phyloP scores from a whole-genome alignment of 441 rosid species.

The Populus hybrid region DNA sequence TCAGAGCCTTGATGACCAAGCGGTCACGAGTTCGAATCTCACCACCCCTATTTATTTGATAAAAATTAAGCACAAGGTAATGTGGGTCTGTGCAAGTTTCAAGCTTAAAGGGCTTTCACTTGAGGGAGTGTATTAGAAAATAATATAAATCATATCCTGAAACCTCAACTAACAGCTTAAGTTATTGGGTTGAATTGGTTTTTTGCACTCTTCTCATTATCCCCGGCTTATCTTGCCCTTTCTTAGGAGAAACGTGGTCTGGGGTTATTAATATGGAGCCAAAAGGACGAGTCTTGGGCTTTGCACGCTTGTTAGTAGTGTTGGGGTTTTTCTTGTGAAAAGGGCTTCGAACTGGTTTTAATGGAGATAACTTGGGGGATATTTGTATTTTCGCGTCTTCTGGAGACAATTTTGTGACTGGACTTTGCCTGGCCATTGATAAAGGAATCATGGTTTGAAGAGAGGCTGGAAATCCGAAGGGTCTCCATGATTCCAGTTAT shows the following conservation, averaged over 20 bases:
- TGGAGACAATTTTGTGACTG: slow-evolving; percentile 6
- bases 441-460: slow-evolving; percentile 21
- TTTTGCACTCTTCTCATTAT: slow-evolving; percentile 21
- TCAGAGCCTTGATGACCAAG: too few relatives aligned
- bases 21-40: too few relatives aligned
- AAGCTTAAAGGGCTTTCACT: too few relatives aligned
- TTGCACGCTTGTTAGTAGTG: slow-evolving; percentile 19
- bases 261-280: slow-evolving; percentile 27
- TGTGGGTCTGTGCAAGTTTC: too few relatives aligned
- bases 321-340: slow-evolving; percentile 20
- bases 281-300: slow-evolving; percentile 21
- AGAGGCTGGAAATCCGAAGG: slow-evolving; percentile 16
- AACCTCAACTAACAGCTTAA: too few relatives aligned
- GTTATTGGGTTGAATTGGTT: too few relatives aligned
- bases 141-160: too few relatives aligned
- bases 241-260: slow-evolving; percentile 31
- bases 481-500: slow-evolving; percentile 29
- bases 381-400: slow-evolving; percentile 19
- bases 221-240: slow-evolving; percentile 21
- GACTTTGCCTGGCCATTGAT: slow-evolving; percentile 8
- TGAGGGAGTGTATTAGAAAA: too few relatives aligned
- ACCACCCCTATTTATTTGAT: too few relatives aligned
- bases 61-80: too few relatives aligned
- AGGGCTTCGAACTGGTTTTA: too few relatives aligned
- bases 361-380: too few relatives aligned